These are phyloP conservation scores for Microthyrium microscopicum DNA, from an alignment of 2,329 filamentous ascomycete genomes.

Conservation along the genomic window DNA sequence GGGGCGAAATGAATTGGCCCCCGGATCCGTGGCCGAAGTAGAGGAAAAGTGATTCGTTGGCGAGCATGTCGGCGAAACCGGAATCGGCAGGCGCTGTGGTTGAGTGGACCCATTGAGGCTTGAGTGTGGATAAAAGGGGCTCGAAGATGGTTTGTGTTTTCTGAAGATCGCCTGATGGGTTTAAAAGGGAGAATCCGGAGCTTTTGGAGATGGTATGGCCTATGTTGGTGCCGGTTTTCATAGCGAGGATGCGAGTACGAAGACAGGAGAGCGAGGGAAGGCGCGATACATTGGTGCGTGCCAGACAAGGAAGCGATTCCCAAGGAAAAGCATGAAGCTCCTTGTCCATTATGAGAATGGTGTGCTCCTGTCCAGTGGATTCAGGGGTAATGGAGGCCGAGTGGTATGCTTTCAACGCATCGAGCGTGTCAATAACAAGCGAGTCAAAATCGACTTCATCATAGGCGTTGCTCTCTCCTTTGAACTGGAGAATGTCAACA, in stretches of 20 bases:
- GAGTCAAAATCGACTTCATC: constrained; percentile 93
- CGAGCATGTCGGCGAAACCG: constrained; percentile 56
- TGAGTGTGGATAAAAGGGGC: constrained; percentile 37
- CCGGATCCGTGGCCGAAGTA: constrained; percentile 97
- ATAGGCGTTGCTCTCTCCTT: constrained; percentile 89
- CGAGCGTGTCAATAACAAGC: constrained; percentile 70
- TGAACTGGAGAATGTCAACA: constrained; percentile 89
- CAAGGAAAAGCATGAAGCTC: constrained; percentile 82
- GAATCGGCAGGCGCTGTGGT: constrained; percentile 55
- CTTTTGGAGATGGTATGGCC: constrained; percentile 32
- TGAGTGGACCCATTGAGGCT: constrained; percentile 47
- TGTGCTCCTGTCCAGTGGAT: constrained; percentile 38
- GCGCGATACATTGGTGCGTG: constrained; percentile 62
- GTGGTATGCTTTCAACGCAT: constrained; percentile 70
- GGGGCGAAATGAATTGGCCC: constrained; percentile 79
- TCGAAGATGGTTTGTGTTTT: constrained; percentile 65
- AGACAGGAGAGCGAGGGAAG: constrained; percentile 76
- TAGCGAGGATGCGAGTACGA: constrained; percentile 50
- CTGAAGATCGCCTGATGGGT: constrained; percentile 69
- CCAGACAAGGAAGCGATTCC: constrained; percentile 84
- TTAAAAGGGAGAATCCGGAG: constrained; percentile 65
- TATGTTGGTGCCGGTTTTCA: constrained; percentile 9
- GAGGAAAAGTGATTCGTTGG: constrained; percentile 54
- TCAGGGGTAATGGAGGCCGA: constrained; percentile 25
- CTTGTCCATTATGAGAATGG: constrained; percentile 82